phyloP scores from a whole-genome alignment of 768 basidiomycete species.

The Kwoniella newhampshirensis region DNA sequence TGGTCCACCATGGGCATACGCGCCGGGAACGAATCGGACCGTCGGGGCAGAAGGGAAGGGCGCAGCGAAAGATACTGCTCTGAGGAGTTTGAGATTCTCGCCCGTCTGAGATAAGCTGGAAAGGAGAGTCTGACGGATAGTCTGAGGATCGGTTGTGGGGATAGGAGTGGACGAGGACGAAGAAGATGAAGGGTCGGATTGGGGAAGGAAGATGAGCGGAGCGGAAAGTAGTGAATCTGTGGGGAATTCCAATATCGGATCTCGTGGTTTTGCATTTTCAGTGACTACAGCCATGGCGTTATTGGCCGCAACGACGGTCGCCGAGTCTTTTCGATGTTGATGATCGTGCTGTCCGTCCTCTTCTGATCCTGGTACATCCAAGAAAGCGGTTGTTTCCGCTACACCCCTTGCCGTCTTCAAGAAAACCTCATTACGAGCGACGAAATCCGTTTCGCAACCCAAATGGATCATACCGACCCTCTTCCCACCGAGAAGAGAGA shows the following conservation, averaged over 20 bases:
- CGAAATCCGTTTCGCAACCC: conserved; percentile 97
- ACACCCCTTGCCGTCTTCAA: conserved; percentile 72
- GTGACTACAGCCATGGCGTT: not conserved
- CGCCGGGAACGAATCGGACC: conserved; percentile 48
- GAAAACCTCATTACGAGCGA: conserved; percentile 81
- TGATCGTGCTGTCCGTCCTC: conserved; percentile 1
- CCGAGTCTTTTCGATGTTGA: not conserved
- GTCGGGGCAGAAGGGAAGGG: conserved; percentile 47
- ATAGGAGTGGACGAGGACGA: conserved; percentile 54
- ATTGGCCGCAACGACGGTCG: not conserved
- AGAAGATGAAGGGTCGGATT: conserved; percentile 54
- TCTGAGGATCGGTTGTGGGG: conserved; percentile 67
- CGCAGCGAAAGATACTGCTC: conserved; percentile 52
- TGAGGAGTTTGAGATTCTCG: conserved; percentile 54
- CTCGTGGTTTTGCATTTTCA: not conserved
- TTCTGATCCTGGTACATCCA: conserved; percentile 57
- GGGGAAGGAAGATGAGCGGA: conserved; percentile 63
- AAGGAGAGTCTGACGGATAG: conserved; percentile 67
- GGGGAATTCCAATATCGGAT: conserved; percentile 59
- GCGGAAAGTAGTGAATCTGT: conserved; percentile 63
- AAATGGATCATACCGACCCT: conserved; percentile 86
- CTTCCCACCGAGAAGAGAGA: conserved; percentile 69
- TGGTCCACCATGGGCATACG: conserved; percentile 49
- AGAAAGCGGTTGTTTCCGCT: conserved; percentile 76
- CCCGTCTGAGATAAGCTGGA: conserved; percentile 49